Evolutionary conservation across 441 rosid genomes (phyloP).

Genomic region (Erodium texanum): DNA sequence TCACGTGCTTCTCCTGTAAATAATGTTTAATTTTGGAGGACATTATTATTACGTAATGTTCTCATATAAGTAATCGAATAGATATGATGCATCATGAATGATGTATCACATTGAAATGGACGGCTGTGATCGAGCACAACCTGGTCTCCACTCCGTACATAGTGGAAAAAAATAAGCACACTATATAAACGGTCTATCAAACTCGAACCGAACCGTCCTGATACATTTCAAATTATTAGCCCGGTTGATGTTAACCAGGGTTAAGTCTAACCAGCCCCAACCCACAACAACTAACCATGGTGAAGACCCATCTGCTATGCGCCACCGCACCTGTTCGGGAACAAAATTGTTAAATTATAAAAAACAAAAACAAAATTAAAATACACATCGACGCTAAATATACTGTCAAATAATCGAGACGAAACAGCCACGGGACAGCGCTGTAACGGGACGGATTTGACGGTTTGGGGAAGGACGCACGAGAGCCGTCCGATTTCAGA

Average conservation of each 20-base stretch:
- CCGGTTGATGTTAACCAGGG: slow-evolving; percentile 18
- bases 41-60: neutral
- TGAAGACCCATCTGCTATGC: slow-evolving; percentile 6
- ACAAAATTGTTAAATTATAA: neutral
- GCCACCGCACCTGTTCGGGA: slow-evolving; percentile 10
- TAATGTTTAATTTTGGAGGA: neutral
- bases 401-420: slow-evolving; percentile 26
- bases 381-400: slow-evolving; percentile 11
- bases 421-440: slow-evolving; percentile 9
- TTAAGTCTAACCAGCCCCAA: slow-evolving; percentile 9
- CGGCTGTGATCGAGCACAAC: neutral
- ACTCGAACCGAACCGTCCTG: neutral
- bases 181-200: neutral
- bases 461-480: slow-evolving; percentile 18
- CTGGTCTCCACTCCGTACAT: neutral
- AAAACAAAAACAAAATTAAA: neutral
- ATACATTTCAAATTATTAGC: slow-evolving; percentile 1
- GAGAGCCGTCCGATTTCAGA: slow-evolving; percentile 23
- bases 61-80: neutral
- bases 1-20: too few relatives aligned
- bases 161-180: neutral
- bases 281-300: slow-evolving; percentile 8
- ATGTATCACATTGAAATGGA: neutral
- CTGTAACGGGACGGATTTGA: slow-evolving; percentile 23
- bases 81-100: neutral